phyloP scores from a whole-genome alignment of 2,329 filamentous ascomycete species.

The Knufia petricola region DNA sequence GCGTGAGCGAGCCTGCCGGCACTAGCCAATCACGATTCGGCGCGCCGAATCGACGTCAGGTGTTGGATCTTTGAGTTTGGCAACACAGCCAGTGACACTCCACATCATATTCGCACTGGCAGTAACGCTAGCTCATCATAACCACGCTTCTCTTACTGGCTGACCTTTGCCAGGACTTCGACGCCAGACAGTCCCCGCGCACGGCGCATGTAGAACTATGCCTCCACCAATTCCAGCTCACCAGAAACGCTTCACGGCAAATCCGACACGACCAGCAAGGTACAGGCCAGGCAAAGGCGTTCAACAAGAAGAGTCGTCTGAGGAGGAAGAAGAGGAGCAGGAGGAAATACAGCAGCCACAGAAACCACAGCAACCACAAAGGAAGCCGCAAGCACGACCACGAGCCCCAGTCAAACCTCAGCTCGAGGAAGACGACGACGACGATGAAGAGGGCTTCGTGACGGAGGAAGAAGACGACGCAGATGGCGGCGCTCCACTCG shows the following conservation, averaged over 20 bases:
- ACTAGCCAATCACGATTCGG: no score
- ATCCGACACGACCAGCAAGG: constrained; percentile 66
- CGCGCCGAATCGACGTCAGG: no score
- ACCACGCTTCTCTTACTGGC: no score
- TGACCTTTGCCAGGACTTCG: no score
- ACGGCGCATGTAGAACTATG: constrained; percentile 26
- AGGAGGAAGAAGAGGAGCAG: constrained; percentile 44
- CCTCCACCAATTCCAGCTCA: constrained; percentile 36
- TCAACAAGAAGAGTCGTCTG: constrained; percentile 38
- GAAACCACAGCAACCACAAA: constrained; percentile 28
- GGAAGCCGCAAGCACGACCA: constrained; percentile 33
- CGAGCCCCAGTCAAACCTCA: constrained; percentile 9
- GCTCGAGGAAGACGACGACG: constrained; percentile 35
- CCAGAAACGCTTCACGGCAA: constrained; percentile 81
- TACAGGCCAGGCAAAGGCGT: constrained; percentile 75
- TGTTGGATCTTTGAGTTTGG: no score
- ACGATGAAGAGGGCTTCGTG: constrained; percentile 51
- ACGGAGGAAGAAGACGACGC: constrained; percentile 43
- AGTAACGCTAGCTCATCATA: no score
- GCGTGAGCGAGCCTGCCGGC: no score
- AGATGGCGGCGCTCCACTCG: constrained; percentile 7
- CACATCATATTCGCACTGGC: no score
- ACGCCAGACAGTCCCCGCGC: background rate
- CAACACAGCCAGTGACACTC: no score
- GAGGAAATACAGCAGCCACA: constrained; percentile 49